These are phyloP conservation scores for Leucocoprinus birnbaumii DNA, from an alignment of 768 basidiomycete genomes.

Conservation along the genomic window DNA sequence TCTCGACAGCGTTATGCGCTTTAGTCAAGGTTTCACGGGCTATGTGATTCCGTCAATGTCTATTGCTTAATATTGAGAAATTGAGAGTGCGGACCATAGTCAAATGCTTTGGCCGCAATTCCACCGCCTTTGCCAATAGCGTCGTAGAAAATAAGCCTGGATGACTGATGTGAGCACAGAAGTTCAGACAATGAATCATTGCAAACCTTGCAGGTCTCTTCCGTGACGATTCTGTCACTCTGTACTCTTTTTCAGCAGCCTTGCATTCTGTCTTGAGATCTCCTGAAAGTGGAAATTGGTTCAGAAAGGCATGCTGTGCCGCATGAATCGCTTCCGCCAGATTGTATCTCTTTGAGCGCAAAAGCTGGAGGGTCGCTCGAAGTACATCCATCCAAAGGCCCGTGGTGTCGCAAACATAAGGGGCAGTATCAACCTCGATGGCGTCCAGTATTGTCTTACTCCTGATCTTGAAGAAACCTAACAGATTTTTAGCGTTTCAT, in stretches of 20 bases:
- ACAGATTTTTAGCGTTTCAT: not conserved
- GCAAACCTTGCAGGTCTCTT: conserved; percentile 68
- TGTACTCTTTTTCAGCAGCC: conserved; percentile 71
- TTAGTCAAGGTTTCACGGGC: conserved; percentile 59
- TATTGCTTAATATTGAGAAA: not conserved
- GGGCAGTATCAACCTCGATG: conserved; percentile 74
- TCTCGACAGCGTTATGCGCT: conserved; percentile 53
- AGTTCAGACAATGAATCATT: not conserved
- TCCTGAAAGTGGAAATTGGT: conserved; percentile 63
- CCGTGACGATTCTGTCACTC: conserved; percentile 42
- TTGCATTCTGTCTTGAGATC: conserved; percentile 86
- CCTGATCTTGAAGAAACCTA: conserved; percentile 81
- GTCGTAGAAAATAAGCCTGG: conserved; percentile 82
- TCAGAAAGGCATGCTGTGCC: conserved; percentile 81
- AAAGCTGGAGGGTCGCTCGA: conserved; percentile 42
- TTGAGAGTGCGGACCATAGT: conserved; percentile 52
- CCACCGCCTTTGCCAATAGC: conserved; percentile 66
- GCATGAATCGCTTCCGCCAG: conserved; percentile 83
- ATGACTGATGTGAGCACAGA: not conserved
- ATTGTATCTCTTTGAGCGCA: conserved; percentile 53
- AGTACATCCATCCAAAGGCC: conserved; percentile 84
- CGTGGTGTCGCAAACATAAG: conserved; percentile 70
- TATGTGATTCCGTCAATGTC: conserved; percentile 14
- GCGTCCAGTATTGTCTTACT: conserved; percentile 66
- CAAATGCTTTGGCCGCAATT: conserved; percentile 76